Conservation (phyloP, 2,329 filamentous ascomycete species). For the Fusarium caatingaense region DNA sequence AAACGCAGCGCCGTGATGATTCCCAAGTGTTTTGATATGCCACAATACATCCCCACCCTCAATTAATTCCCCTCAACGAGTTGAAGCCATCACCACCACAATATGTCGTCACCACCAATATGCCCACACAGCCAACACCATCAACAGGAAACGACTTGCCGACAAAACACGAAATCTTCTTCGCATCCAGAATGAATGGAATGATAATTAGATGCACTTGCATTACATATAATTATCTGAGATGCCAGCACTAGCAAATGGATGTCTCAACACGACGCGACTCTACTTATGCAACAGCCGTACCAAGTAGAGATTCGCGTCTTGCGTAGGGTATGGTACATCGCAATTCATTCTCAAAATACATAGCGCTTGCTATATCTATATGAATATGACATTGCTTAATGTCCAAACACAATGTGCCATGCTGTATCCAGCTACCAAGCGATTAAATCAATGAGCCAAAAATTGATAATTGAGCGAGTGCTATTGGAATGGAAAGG, state of each 20-base stretch:
- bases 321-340: no score
- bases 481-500: background rate
- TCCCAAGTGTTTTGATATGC: slow-evolving; percentile 26
- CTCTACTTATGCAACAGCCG: background rate
- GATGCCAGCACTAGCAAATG: background rate
- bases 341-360: background rate
- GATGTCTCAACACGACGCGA: background rate
- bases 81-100: slow-evolving; percentile 19
- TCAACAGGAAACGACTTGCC: background rate
- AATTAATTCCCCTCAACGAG: background rate
- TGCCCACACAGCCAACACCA: background rate
- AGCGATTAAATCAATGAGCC: no score
- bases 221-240: background rate
- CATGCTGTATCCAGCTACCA: background rate
- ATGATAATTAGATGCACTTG: slow-evolving; percentile 2
- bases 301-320: background rate
- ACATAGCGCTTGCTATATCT: slow-evolving; percentile 13
- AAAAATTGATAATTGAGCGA: background rate
- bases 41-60: background rate
- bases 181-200: background rate
- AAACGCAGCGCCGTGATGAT: slow-evolving; percentile 13
- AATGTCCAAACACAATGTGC: background rate
- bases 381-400: background rate
- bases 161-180: background rate
- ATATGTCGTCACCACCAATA: background rate